Conservation (phyloP, 2,329 filamentous ascomycete species). For the Phaeophleospora eucalypticola region DNA sequence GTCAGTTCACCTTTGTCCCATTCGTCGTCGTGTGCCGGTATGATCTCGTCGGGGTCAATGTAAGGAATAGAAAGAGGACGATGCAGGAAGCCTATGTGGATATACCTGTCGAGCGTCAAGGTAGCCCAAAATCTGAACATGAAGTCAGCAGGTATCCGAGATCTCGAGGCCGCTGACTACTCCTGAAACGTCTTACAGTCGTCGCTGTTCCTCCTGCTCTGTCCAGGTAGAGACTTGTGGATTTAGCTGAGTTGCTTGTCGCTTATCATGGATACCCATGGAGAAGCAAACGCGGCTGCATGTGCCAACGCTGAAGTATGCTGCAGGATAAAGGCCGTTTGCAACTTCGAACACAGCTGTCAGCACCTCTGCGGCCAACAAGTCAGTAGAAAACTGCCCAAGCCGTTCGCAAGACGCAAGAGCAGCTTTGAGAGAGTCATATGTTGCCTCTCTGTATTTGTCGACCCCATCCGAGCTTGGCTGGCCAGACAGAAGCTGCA, state of each 20-base stretch:
- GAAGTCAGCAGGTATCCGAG: too few species aligned
- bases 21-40: background rate
- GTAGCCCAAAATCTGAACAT: too few species aligned
- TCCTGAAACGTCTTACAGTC: too few species aligned
- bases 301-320: background rate
- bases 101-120: background rate
- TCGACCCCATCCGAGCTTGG: background rate
- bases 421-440: slow-evolving; percentile 12
- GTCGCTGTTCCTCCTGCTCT: background rate
- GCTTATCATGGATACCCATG: background rate
- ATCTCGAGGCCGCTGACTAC: too few species aligned
- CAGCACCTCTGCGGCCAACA: slow-evolving; percentile 15
- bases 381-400: slow-evolving; percentile 13
- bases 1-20: background rate
- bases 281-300: background rate
- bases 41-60: background rate
- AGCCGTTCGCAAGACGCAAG: slow-evolving; percentile 15
- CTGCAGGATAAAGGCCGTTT: background rate
- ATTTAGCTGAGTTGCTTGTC: background rate
- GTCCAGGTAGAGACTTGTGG: background rate
- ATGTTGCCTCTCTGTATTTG: background rate
- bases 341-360: slow-evolving; percentile 15
- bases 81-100: background rate
- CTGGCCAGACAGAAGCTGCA: slow-evolving; percentile 12
- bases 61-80: background rate